These are phyloP conservation scores for Ophiostoma pallidulum DNA, from an alignment of 2,329 filamentous ascomycete species.

Conservation along the genomic window DNA sequence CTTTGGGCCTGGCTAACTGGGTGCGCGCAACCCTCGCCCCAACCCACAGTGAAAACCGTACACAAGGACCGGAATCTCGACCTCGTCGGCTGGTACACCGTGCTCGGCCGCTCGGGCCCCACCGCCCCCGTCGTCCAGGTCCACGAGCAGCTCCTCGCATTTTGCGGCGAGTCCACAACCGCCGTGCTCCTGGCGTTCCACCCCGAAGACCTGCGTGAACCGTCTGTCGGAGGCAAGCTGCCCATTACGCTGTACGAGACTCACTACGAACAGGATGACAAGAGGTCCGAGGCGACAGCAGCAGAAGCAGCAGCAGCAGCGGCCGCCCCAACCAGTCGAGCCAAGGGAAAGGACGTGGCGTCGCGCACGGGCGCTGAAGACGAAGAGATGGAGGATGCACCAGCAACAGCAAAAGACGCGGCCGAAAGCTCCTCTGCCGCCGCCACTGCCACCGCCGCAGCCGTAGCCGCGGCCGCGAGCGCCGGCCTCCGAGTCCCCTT, in stretches of 20 bases:
- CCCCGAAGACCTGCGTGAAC: conserved; percentile 45
- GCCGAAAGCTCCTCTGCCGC: too few relatives aligned
- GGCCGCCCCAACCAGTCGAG: too few relatives aligned
- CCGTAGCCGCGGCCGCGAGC: neutral
- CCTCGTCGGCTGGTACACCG: conserved; percentile 86
- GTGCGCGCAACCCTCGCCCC: too few relatives aligned
- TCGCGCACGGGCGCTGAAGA: neutral
- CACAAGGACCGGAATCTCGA: conserved; percentile 77
- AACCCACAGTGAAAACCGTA: conserved; percentile 66
- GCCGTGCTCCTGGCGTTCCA: conserved; percentile 83
- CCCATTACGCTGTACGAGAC: conserved; percentile 89
- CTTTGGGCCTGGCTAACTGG: too few relatives aligned
- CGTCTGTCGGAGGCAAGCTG: conserved; percentile 64
- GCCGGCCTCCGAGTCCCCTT: conserved; percentile 47
- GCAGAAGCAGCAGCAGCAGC: too few relatives aligned
- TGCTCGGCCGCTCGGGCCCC: conserved; percentile 65
- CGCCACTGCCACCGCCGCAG: too few relatives aligned
- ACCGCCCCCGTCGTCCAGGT: conserved; percentile 58
- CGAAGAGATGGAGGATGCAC: conserved; percentile 36
- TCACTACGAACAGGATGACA: conserved; percentile 61
- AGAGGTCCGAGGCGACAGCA: conserved; percentile 7
- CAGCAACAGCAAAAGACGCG: neutral
- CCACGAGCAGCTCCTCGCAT: conserved; percentile 64
- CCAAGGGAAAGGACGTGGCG: too few relatives aligned
- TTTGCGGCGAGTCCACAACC: conserved; percentile 77